Conservation (phyloP, 1,284 basidiomycete genomes). For the Rhodotorula sp. region DNA sequence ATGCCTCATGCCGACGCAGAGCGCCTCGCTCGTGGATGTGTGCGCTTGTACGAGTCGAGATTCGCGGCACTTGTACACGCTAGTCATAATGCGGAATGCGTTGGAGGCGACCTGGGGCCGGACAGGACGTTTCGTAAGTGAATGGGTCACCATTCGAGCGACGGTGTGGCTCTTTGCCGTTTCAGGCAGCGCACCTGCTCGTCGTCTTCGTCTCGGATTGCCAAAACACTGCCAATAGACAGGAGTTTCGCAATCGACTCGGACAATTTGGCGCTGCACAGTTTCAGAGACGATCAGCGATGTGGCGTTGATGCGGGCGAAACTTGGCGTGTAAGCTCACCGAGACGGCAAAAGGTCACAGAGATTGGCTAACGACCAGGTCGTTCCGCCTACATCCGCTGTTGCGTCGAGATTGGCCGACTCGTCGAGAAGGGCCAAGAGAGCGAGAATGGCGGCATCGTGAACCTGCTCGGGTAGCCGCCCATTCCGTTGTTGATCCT, state of each 20-base stretch:
- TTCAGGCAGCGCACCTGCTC: constrained; percentile 11
- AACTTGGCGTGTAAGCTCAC: not conserved
- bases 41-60: no score
- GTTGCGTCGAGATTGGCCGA: no score
- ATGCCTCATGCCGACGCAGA: not conserved
- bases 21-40: not conserved
- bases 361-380: constrained; percentile 32
- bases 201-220: not conserved
- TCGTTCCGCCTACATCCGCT: not conserved
- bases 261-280: no score
- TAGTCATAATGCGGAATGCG: constrained; percentile 14
- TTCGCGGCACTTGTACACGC: not conserved
- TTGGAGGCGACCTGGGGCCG: constrained; percentile 1
- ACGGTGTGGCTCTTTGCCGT: no score
- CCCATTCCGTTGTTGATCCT: not conserved
- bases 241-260: not conserved
- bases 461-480: not conserved
- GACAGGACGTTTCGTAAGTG: not conserved
- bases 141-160: accelerated
- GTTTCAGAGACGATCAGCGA: no score
- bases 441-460: not conserved
- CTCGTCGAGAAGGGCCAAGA: not conserved
- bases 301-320: no score
- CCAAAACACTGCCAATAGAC: not conserved
- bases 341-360: constrained; percentile 14